Base-by-base conservation (phyloP, 2,329 filamentous ascomycete genomes). In the Aspergillus phoenicis region DNA sequence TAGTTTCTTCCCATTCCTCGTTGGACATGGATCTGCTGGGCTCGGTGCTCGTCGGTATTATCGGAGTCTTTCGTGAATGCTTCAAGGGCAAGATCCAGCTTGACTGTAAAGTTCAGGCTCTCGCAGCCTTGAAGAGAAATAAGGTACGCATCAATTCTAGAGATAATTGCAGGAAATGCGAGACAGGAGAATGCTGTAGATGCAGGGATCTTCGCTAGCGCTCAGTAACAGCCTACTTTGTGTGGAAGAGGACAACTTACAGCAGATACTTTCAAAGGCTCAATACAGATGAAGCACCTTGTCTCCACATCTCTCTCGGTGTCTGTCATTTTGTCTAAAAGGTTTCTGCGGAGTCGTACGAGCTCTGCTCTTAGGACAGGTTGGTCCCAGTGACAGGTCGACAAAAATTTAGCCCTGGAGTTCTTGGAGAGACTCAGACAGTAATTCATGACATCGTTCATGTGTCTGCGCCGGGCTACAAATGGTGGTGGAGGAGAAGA, bases 1-100 rank as follows among this genome's bases (percentile, higher is more conserved):
- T 99, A 99, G 68, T 98, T 98, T 41, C 89, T 89, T 1, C 93
- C 92, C 92, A 97, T 97, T 2, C 93, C 93, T 52, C 85, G 81
- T 68, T 93, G 90, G 51, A 93, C 87, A 66, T 93, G 91, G 56
- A 91, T 77, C 41, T 90, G 85, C 59, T 89, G 83, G 36, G 84
- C 80, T 0, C 81, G 82, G 62, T 91, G 85, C 39, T 96, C 91
- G 7, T 90, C 89, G 0, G 87, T 88, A 65, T 93, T 93, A 66
- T 96, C 91, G 0, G 90, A 93, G 69, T 97, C 91, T 71, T 99
- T 97, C 0, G 95, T 99, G 59, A 97, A 81, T 0, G 95, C 93
- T 71, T 97, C 93, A 0, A 99, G 81, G 0, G 93, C 93, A 28
- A 96, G 80, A 1, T 84, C 82, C 0, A 91, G 85, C 0, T 82